Conservation (phyloP, 768 basidiomycete genomes). For the Lentinula boryana region DNA sequence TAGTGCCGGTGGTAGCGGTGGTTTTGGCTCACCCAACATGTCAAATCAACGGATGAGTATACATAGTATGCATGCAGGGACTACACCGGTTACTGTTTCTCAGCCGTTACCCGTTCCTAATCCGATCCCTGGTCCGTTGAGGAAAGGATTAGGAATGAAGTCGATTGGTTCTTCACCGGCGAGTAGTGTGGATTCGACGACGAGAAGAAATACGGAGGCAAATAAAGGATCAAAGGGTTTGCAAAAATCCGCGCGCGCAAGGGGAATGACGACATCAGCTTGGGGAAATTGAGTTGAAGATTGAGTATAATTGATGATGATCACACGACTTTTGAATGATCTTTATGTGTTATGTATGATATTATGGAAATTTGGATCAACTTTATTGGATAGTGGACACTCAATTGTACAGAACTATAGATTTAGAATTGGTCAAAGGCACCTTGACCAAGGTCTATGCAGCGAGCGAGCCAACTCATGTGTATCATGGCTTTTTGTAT, state of each 20-base stretch:
- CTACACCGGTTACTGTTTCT: background rate
- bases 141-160: background rate
- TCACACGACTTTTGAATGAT: background rate
- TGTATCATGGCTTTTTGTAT: too few relatives aligned
- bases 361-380: too few relatives aligned
- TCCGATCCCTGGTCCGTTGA: background rate
- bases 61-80: constrained; percentile 5
- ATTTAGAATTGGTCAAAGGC: too few relatives aligned
- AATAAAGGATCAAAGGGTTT: background rate
- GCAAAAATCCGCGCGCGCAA: background rate
- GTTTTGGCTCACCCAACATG: background rate
- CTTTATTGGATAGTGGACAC: too few relatives aligned
- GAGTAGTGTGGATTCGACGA: background rate
- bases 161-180: background rate
- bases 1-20: background rate
- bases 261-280: background rate
- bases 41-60: background rate
- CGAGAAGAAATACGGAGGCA: background rate
- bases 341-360: background rate
- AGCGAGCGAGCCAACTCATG: too few relatives aligned
- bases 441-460: too few relatives aligned
- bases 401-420: too few relatives aligned
- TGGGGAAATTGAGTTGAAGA: background rate
- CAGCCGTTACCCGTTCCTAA: constrained; percentile 3
- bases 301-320: background rate